These are phyloP conservation scores for Gossypium davidsonii DNA, from an alignment of 441 rosid genomes.

Conservation along the genomic window DNA sequence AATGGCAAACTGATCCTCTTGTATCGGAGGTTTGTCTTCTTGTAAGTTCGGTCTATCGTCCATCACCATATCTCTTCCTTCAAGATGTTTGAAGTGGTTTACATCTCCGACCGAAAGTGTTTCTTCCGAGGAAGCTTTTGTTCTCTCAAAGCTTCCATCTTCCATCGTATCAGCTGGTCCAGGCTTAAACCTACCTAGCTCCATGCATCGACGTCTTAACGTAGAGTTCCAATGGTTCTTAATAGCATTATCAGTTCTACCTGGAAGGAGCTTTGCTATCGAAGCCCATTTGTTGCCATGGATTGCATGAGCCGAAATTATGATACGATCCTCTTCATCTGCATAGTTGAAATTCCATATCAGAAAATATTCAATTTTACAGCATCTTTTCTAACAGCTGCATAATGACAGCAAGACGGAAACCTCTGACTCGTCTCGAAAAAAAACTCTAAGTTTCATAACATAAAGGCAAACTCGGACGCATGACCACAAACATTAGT, in stretches of 20 bases:
- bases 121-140: conserved; percentile 45
- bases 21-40: conserved; percentile 25
- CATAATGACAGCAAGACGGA: background rate
- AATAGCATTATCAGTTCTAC: conserved; percentile 91
- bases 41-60: conserved; percentile 27
- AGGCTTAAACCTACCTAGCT: conserved; percentile 29
- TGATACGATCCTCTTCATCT: conserved; percentile 86
- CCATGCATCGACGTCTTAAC: conserved; percentile 55
- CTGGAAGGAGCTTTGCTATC: conserved; percentile 71
- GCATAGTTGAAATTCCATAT: conserved; percentile 13
- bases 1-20: conserved; percentile 15
- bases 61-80: conserved; percentile 30
- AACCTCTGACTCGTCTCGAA: background rate
- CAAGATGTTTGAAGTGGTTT: conserved; percentile 27
- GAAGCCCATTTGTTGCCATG: conserved; percentile 98
- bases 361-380: background rate
- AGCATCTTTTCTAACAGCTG: background rate
- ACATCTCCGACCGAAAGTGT: conserved; percentile 40
- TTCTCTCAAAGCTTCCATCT: conserved; percentile 35
- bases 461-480: background rate
- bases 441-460: background rate
- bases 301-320: conserved; percentile 59
- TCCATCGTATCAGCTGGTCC: conserved; percentile 23
- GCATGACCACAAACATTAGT: background rate
- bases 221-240: conserved; percentile 99